Evolutionary conservation across 495 filamentous ascomycete genomes (phyloP), one percentile per base, ranked within the genome.

Genomic region (Annulohypoxylon bovei): DNA sequence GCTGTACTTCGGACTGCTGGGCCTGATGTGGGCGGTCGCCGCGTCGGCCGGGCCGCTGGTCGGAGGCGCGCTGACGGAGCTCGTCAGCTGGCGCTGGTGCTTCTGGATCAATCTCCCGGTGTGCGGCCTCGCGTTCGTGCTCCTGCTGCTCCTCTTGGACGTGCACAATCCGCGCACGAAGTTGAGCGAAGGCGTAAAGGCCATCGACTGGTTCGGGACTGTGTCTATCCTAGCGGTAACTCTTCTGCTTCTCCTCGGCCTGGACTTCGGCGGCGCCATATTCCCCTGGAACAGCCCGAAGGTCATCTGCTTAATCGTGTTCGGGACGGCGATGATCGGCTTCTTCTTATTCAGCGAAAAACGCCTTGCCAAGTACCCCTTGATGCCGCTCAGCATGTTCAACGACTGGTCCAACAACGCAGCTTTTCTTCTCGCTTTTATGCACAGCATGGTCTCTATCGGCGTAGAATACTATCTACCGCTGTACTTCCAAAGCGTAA

Each of bases 161-260:
- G 84, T 91, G 18, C 82, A 90, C 53, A 88, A 89, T 54, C 87
- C 88, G 2, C 78, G 81, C 58, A 90, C 88, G 0, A 78, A 79
- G 5, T 75, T 90, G 9, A 16, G 77, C 22, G 85, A 88, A 0
- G 84, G 84, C 5, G 25, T 85, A 22, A 78, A 67, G 46, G 83
- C 82, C 1, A 72, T 87, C 20, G 84, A 86, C 63, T 87, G 84
- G 84, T 75, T 79, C 52, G 84, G 84, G 0, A 82, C 84, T 0
- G 58, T 90, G 32, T 80, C 86, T 18, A 88, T 92, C 54, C 81
- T 92, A 37, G 86, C 84, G 14, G 87, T 87, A 1, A 90, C 88
- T 0, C 77, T 92, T 12, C 90, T 93, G 81, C 85, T 93, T 65
- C 86, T 93, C n/a, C 85, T 93, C 35, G 91, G 89, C 5, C 81